Evolutionary conservation across 1,284 basidiomycete species (phyloP).

Genomic region (Rhizoctonia solani): DNA sequence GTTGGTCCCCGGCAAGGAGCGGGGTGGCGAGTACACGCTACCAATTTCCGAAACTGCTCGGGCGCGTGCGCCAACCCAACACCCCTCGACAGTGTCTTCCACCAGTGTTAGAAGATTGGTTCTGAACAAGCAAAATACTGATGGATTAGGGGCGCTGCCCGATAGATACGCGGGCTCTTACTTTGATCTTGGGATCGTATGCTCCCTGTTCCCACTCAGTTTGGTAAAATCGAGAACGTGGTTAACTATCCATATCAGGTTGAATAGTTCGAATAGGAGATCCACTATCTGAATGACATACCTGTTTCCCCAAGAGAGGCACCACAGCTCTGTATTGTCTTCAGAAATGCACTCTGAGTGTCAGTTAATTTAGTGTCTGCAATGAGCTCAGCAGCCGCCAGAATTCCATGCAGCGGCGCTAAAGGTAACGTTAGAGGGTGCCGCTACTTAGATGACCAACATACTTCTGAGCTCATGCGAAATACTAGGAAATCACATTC

Average conservation of each 20-base stretch:
- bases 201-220: constrained; percentile 83
- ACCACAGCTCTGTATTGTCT: constrained; percentile 86
- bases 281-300: not conserved
- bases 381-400: constrained; percentile 88
- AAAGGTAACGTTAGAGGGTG: not conserved
- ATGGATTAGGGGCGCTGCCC: too few relatives aligned
- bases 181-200: constrained; percentile 71
- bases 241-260: constrained; percentile 67
- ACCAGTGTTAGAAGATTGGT: constrained; percentile 87
- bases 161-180: constrained; percentile 44
- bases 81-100: constrained; percentile 95
- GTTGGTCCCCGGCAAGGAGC: constrained; percentile 48
- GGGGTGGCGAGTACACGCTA: constrained; percentile 86
- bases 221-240: constrained; percentile 98
- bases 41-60: constrained; percentile 83
- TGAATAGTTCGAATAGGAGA: constrained; percentile 48
- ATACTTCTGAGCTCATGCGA: constrained; percentile 80
- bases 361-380: constrained; percentile 80
- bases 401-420: constrained; percentile 87
- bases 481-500: constrained; percentile 61
- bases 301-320: constrained; percentile 77
- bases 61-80: constrained; percentile 91
- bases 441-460: not conserved
- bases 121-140: constrained; percentile 48
- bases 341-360: constrained; percentile 84